Base-by-base conservation (phyloP, 768 basidiomycete species). In the Amyloporia xantha region DNA sequence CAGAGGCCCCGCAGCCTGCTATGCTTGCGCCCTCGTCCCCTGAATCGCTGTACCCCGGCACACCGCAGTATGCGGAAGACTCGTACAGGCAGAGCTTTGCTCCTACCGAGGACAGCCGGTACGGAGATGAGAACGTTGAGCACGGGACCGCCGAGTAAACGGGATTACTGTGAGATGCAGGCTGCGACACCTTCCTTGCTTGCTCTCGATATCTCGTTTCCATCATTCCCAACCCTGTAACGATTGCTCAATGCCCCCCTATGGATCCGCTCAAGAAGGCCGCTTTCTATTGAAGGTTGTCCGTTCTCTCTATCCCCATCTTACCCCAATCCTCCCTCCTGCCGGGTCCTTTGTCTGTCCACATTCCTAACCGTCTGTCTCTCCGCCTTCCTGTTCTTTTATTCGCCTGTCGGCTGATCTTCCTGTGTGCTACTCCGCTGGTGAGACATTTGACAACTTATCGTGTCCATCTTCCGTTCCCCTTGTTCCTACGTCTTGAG, bases 111-210 rank as follows among this genome's bases (percentile, higher is more conserved):
- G 37, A 38, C 30, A 39, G 46, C 23, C 6, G 17, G 28, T 44
- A 44, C 24, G 42, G 25, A 15, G 35, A 33, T 2, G 44, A 46
- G 24, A 37, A 37, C 35, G 44, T n/a, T 15, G 35, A 47, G 21
- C 37, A 27, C 17, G 46, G 46, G 19, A 25, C 25, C 36, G 46
- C 46, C 15, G 21, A 37, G 6, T 47, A 39, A 40, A 19, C 46
- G 23, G 21, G 25, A 21, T 17, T n/a, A n/a, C n/a, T n/a, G n/a
- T n/a, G n/a, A n/a, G n/a, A n/a, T n/a, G n/a, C n/a, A n/a, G n/a
- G n/a, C n/a, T n/a, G n/a, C n/a, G n/a, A n/a, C 11, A 10, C 23
- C 13, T n/a, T n/a, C 6, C 42, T 13, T 28, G 30, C 30, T 15
- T 33, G 30, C 30, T 33, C 30, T 15, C 15, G 30, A 7, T 7